A percentile compares a stretch with the other conserved stretches of the same genome.
These are phyloP conservation scores for Paraurostyla sp. DNA, from an alignment of 73 alveolate species.

Conservation along the genomic window DNA sequence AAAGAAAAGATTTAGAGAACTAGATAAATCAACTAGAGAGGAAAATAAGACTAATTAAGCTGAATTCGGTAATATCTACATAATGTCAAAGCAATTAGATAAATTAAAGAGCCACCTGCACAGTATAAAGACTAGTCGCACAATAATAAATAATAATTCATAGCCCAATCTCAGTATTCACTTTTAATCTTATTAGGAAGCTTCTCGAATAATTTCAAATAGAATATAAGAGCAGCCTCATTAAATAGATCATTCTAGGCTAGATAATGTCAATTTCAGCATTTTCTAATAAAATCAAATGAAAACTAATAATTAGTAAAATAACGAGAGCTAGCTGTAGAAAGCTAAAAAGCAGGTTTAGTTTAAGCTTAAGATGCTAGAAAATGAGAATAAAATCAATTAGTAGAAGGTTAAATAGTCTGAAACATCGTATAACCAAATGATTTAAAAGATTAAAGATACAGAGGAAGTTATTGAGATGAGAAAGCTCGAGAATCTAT, in stretches of 20 bases:
- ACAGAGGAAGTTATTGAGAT: conserved; percentile 8
- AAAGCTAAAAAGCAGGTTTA: conserved; percentile 1
- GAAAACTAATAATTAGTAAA: neutral
- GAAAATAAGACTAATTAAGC: neutral
- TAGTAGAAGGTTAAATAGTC: neutral
- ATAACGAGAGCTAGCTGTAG: neutral
- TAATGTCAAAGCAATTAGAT: neutral
- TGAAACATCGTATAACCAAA: neutral
- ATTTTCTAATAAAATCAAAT: neutral
- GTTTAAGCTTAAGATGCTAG: conserved; percentile 20
- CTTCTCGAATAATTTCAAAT: neutral
- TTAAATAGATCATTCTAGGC: neutral
- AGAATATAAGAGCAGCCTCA: neutral
- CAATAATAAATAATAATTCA: conserved; percentile 5
- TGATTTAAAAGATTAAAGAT: neutral
- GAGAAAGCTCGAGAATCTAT: neutral
- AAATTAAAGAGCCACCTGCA: neutral
- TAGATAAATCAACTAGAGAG: conserved; percentile 26
- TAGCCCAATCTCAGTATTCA: conserved; percentile 4
- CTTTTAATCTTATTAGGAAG: neutral
- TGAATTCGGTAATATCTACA: conserved; percentile 19
- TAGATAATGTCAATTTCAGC: neutral
- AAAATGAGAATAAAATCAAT: conserved; percentile 17
- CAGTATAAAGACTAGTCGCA: conserved; percentile 1
- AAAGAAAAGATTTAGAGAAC: neutral